These are phyloP conservation scores for Boletellus sp. DNA, from an alignment of 768 basidiomycete species.

Conservation along the genomic window DNA sequence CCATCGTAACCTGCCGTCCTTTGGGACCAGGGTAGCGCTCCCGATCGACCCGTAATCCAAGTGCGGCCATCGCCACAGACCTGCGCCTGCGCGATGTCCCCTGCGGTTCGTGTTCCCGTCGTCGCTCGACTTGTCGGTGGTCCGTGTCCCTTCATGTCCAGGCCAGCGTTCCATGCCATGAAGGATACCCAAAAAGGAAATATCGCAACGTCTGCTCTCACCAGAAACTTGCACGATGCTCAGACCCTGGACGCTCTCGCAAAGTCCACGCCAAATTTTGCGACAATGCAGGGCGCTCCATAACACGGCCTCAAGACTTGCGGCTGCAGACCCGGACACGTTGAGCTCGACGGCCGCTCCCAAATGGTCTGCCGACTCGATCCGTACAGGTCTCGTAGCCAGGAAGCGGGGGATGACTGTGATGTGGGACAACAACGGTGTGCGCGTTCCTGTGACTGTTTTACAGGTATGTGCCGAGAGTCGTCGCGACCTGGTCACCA, in stretches of 20 bases:
- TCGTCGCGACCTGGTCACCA: conserved; percentile 9
- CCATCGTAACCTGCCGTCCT: conserved; percentile 51
- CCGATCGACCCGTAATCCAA: conserved; percentile 55
- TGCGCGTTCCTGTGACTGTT: conserved; percentile 85
- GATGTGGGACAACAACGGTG: conserved; percentile 89
- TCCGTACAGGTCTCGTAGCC: conserved; percentile 90
- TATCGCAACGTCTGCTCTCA: conserved; percentile 7
- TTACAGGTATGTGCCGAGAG: conserved; percentile 66
- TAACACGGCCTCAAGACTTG: conserved; percentile 35
- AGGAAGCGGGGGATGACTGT: conserved; percentile 95
- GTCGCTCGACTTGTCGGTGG: conserved; percentile 22
- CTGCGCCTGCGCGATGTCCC: conserved; percentile 25
- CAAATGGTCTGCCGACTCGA: conserved; percentile 83
- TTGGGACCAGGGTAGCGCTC: conserved; percentile 51
- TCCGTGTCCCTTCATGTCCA: conserved; percentile 36
- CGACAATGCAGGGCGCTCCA: conserved; percentile 40
- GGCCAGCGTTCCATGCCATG: conserved; percentile 82
- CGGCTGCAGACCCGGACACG: conserved; percentile 15
- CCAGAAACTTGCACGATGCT: conserved; percentile 43
- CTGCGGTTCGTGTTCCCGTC: conserved; percentile 26
- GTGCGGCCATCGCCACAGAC: conserved; percentile 45
- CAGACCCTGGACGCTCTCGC: conserved; percentile 46
- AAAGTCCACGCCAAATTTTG: conserved; percentile 35
- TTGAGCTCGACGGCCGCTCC: conserved; percentile 28
- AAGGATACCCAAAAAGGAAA: conserved; percentile 19